Conservation (phyloP, 768 basidiomycete species). For the Hygrophorus pudorinus region DNA sequence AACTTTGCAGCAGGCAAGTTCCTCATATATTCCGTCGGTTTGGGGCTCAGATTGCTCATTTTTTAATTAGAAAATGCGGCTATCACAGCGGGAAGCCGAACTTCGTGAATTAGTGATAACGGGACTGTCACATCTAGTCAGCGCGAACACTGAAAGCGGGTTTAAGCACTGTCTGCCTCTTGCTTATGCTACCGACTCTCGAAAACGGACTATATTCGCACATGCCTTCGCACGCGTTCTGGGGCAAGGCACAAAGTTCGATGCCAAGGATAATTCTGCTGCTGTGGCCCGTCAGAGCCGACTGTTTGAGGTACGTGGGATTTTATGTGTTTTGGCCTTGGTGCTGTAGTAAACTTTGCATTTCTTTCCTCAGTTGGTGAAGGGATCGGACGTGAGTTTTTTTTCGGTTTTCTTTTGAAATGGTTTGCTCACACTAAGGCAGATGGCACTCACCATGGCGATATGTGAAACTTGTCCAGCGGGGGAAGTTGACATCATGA, state of each 20-base stretch:
- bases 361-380: slow-evolving; percentile 43
- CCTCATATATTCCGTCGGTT: background rate
- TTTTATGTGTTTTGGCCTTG: background rate
- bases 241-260: slow-evolving; percentile 70
- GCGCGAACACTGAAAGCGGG: slow-evolving; percentile 78
- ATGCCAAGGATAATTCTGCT: slow-evolving; percentile 43
- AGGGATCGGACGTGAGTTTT: slow-evolving; percentile 55
- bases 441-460: slow-evolving; percentile 75
- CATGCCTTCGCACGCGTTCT: slow-evolving; percentile 78
- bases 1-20: slow-evolving; percentile 34
- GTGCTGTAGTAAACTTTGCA: background rate
- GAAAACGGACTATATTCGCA: slow-evolving; percentile 71
- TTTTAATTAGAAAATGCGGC: slow-evolving; percentile 26
- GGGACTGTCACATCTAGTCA: slow-evolving; percentile 73
- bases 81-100: slow-evolving; percentile 45
- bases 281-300: slow-evolving; percentile 39
- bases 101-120: slow-evolving; percentile 70
- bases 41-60: slow-evolving; percentile 2
- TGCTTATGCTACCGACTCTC: slow-evolving; percentile 63
- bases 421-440: background rate
- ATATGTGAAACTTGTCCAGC: slow-evolving; percentile 83
- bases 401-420: background rate
- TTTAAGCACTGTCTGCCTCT: slow-evolving; percentile 80
- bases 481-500: slow-evolving; percentile 72
- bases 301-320: slow-evolving; percentile 44